Conservation (phyloP, 2,329 filamentous ascomycete genomes). For the Aspergillus proliferans region DNA sequence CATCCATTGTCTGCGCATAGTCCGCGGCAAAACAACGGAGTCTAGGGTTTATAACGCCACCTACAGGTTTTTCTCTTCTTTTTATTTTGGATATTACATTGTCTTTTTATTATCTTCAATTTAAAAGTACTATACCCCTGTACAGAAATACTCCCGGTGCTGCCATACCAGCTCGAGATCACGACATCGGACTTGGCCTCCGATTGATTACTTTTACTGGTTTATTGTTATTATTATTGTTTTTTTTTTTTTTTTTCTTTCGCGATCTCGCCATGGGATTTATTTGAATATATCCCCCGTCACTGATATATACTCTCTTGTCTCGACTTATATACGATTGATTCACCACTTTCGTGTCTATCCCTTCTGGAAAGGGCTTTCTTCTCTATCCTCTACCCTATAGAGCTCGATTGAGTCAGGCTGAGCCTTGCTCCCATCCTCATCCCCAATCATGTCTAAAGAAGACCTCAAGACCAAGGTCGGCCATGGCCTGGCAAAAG, state of each 20-base stretch:
- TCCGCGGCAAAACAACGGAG: too few relatives aligned
- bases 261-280: constrained; percentile 1
- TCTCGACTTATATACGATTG: too few relatives aligned
- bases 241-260: constrained; percentile 3
- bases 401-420: not conserved
- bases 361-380: not conserved
- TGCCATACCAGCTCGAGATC: constrained; percentile 17
- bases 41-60: too few relatives aligned
- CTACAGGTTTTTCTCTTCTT: too few relatives aligned
- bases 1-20: not conserved
- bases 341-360: not conserved
- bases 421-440: not conserved
- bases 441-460: constrained; percentile 23
- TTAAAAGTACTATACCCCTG: not conserved
- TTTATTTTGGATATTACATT: constrained; percentile 6
- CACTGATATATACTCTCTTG: too few relatives aligned
- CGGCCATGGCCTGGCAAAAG: constrained; percentile 69
- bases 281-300: too few relatives aligned
- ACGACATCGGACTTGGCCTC: constrained; percentile 23
- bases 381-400: not conserved
- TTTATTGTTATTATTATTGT: not conserved
- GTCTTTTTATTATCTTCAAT: not conserved
- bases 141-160: too few relatives aligned
- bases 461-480: constrained; percentile 46
- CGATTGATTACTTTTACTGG: constrained; percentile 6